These are phyloP conservation scores for Ajuga chamaepitys DNA, from an alignment of 257 asterid genomes.

Conservation along the genomic window DNA sequence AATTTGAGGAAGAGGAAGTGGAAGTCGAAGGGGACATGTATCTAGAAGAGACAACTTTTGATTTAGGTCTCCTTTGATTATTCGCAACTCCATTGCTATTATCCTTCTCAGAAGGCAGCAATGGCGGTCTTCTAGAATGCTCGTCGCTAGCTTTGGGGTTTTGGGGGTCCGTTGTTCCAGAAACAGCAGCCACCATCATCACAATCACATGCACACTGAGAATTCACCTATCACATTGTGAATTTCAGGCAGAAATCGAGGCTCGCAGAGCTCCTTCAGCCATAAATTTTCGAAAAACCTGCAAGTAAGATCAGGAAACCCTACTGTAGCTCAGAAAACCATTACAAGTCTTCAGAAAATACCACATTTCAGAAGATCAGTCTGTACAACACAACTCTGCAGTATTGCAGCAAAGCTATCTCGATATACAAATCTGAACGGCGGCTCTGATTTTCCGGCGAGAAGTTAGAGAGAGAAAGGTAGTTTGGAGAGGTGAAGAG, in stretches of 20 bases:
- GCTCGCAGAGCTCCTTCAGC: constrained; percentile 26
- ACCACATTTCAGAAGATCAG: constrained; percentile 22
- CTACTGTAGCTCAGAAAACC: constrained; percentile 35
- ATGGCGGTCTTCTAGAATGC: constrained; percentile 55
- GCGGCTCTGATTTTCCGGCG: constrained; percentile 26
- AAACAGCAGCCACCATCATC: constrained; percentile 88
- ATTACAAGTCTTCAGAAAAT: constrained; percentile 18
- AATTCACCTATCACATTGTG: constrained; percentile 57
- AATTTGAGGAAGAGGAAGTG: constrained; percentile 55
- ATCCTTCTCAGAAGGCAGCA: constrained; percentile 79
- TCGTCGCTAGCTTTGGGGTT: constrained; percentile 40
- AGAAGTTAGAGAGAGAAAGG: constrained; percentile 16
- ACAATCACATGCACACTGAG: constrained; percentile 23
- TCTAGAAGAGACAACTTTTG: constrained; percentile 70
- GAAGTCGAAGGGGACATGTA: constrained; percentile 90
- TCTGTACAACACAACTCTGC: not conserved
- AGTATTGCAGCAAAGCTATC: not conserved
- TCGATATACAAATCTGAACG: constrained; percentile 15
- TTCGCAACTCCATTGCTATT: constrained; percentile 40
- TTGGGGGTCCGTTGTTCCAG: constrained; percentile 47
- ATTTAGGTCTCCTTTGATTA: constrained; percentile 62
- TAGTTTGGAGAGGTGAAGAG: not conserved
- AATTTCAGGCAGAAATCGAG: constrained; percentile 19
- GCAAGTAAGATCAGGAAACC: constrained; percentile 44
- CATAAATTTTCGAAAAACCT: constrained; percentile 17